phyloP scores from a whole-genome alignment of 257 asterid genomes.

The Haberlea rhodopensis region DNA sequence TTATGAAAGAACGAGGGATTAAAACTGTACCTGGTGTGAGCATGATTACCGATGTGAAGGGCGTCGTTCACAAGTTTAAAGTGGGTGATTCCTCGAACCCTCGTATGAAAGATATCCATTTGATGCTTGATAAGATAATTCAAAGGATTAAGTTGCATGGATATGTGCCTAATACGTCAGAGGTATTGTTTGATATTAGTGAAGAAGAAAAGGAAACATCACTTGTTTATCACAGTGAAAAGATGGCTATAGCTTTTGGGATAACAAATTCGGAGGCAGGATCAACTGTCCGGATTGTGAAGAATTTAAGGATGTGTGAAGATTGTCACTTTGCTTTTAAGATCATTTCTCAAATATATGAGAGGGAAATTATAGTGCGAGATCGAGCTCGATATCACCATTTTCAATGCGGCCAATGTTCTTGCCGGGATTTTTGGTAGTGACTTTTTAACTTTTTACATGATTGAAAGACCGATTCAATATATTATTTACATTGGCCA shows the following conservation, averaged over 20 bases:
- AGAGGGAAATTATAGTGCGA: conserved; percentile 45
- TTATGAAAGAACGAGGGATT: conserved; percentile 50
- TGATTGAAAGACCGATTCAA: neutral
- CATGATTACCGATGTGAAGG: conserved; percentile 31
- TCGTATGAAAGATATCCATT: conserved; percentile 21
- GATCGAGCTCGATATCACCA: conserved; percentile 48
- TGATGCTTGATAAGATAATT: conserved; percentile 35
- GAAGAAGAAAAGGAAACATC: conserved; percentile 55
- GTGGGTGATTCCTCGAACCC: conserved; percentile 44
- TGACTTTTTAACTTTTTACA: too few species aligned
- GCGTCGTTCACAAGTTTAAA: conserved; percentile 43
- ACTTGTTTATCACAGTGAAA: conserved; percentile 55
- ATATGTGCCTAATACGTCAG: conserved; percentile 31
- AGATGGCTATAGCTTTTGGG: conserved; percentile 58
- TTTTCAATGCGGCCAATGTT: conserved; percentile 44
- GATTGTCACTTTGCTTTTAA: conserved; percentile 51
- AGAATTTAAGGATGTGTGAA: conserved; percentile 52
- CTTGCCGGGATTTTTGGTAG: conserved; percentile 57
- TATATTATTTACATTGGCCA: too few species aligned
- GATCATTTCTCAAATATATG: conserved; percentile 38
- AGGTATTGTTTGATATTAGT: conserved; percentile 45
- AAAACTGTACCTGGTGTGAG: conserved; percentile 37
- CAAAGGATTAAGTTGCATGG: conserved; percentile 31
- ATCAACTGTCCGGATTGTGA: conserved; percentile 38
- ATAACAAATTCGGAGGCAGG: conserved; percentile 35